phyloP scores from a whole-genome alignment of 2,329 filamentous ascomycete genomes.

The Macroventuria anomochaeta region DNA sequence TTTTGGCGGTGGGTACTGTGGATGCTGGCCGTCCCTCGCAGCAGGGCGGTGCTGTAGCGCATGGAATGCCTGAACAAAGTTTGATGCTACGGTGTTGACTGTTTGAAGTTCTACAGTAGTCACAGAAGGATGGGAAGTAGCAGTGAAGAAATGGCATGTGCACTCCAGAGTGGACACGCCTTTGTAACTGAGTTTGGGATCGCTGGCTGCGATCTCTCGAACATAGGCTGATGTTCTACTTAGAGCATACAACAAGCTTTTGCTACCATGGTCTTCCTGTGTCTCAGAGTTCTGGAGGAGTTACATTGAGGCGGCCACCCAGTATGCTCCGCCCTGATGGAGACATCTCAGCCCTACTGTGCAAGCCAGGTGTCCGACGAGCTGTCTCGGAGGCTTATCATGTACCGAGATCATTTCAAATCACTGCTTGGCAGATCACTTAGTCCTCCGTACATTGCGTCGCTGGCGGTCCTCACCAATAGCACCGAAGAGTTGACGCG shows the following conservation, averaged over 20 bases:
- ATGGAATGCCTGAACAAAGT: conserved; percentile 11
- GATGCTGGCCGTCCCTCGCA: conserved; percentile 9
- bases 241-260: background rate
- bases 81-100: background rate
- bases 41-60: conserved; percentile 15
- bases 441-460: background rate
- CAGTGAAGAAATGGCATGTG: background rate
- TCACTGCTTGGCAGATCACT: background rate
- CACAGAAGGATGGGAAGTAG: background rate
- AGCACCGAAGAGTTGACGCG: background rate
- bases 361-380: conserved; percentile 6
- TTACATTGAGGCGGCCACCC: conserved; percentile 1
- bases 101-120: background rate
- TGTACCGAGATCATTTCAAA: conserved; percentile 3
- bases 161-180: background rate
- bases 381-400: conserved; percentile 11
- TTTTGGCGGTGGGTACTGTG: conserved; percentile 9
- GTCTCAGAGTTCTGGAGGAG: background rate
- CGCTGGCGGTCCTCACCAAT: background rate
- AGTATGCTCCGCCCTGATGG: conserved; percentile 1
- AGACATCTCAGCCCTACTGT: conserved; percentile 9
- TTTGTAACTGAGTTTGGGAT: background rate
- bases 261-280: background rate
- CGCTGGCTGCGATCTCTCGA: background rate
- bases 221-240: too few species aligned